Conservation (phyloP, 257 asterid genomes). For the Gentiana dahurica region DNA sequence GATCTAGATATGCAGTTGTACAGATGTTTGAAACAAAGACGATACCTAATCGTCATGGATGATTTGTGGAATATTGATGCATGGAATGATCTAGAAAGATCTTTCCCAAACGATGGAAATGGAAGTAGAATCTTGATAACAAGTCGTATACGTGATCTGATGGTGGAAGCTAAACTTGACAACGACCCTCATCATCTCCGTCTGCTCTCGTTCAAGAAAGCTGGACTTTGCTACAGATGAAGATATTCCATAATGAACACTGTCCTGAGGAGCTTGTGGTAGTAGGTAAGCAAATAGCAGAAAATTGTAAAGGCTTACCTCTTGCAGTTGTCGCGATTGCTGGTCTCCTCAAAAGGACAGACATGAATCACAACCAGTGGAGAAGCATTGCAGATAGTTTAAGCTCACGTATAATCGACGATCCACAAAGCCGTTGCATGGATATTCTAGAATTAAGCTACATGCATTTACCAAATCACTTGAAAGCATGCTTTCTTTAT, state of each 20-base stretch:
- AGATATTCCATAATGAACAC: neutral
- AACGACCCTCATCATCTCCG: neutral
- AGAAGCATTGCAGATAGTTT: neutral
- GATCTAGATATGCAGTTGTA: neutral
- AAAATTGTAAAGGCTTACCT: conserved; percentile 7
- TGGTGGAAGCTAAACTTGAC: neutral
- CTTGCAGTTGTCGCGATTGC: conserved; percentile 4
- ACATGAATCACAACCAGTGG: neutral
- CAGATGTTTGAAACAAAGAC: neutral
- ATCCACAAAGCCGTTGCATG: neutral
- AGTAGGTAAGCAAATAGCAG: conserved; percentile 1
- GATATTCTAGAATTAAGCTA: neutral
- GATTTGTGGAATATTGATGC: conserved; percentile 1
- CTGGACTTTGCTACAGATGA: conserved; percentile 5
- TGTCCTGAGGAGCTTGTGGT: neutral
- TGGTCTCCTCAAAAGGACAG: neutral
- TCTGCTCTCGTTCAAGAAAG: neutral
- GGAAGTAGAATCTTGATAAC: conserved; percentile 5
- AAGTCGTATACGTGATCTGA: neutral
- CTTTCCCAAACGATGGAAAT: conserved; percentile 6
- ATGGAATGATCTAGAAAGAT: neutral
- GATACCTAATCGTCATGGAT: conserved; percentile 8
- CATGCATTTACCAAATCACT: conserved; percentile 4
- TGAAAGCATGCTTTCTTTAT: conserved; percentile 10
- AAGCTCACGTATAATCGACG: neutral